Percentiles rank a stretch among this genome's conserved stretches.
Conservation (phyloP, 768 basidiomycete species). For the Coprinopsis sp. region DNA sequence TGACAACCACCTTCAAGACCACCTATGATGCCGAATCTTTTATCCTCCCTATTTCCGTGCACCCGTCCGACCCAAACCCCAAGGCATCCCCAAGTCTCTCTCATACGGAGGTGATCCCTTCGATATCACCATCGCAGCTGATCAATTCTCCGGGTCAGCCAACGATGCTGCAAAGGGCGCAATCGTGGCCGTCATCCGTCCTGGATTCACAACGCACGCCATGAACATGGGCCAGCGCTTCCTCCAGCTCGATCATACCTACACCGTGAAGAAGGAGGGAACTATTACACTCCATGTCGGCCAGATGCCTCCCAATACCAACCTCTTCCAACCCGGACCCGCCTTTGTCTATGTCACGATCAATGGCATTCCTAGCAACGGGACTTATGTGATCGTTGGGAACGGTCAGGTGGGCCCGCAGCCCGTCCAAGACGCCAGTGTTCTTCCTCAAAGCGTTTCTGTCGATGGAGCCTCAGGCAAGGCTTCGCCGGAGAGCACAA, state of each 20-base stretch:
- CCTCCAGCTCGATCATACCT: slow-evolving; percentile 81
- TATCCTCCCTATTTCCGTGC: slow-evolving; percentile 87
- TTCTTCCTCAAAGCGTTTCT: slow-evolving; percentile 48
- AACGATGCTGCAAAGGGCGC: slow-evolving; percentile 71
- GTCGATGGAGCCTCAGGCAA: slow-evolving; percentile 38
- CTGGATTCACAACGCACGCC: slow-evolving; percentile 79
- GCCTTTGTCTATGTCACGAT: slow-evolving; percentile 79
- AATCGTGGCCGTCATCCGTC: slow-evolving; percentile 71
- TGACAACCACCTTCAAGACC: slow-evolving; percentile 60
- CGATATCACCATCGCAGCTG: slow-evolving; percentile 63
- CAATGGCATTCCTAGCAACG: slow-evolving; percentile 80
- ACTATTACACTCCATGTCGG: slow-evolving; percentile 74
- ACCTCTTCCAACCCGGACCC: slow-evolving; percentile 87
- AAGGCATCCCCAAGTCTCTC: slow-evolving; percentile 66
- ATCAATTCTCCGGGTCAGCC: slow-evolving; percentile 59
- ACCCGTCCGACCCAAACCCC: slow-evolving; percentile 59
- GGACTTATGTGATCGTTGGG: slow-evolving; percentile 72
- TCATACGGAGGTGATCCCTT: slow-evolving; percentile 82
- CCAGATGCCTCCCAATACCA: slow-evolving; percentile 80
- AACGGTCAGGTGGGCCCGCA: slow-evolving; percentile 75
- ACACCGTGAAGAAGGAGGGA: slow-evolving; percentile 76
- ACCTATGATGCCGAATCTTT: slow-evolving; percentile 83
- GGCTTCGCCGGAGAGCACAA: slow-evolving; percentile 9
- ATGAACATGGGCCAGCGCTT: slow-evolving; percentile 88
- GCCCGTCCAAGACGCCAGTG: slow-evolving; percentile 37